Conservation (phyloP, 2,329 filamentous ascomycete species). For the Beauveria rudraprayagi region DNA sequence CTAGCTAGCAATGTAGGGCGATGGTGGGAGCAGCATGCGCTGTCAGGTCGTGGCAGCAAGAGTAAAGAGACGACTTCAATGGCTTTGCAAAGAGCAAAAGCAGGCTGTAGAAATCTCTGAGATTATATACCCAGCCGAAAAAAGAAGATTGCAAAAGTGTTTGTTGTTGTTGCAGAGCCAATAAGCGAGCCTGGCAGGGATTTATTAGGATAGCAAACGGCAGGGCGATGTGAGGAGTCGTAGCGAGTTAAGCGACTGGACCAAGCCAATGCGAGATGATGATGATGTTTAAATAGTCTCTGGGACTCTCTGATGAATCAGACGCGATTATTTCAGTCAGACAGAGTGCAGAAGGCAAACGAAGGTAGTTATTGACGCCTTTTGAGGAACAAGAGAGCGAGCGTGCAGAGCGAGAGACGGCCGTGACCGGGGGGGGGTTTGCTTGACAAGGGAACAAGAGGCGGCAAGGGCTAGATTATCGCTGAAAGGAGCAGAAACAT, state of each 20-base stretch:
- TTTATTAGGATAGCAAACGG: conserved; percentile 7
- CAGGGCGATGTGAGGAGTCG: background rate
- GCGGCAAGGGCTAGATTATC: background rate
- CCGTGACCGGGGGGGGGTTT: background rate
- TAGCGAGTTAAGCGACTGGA: background rate
- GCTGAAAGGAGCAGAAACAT: background rate
- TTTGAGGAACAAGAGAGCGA: background rate
- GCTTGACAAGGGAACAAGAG: background rate
- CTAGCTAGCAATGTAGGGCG: background rate
- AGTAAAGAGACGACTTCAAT: background rate
- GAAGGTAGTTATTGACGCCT: background rate
- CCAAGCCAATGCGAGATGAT: background rate
- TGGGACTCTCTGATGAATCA: background rate
- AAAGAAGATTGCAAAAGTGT: background rate
- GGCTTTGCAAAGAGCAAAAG: background rate
- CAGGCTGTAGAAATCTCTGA: background rate
- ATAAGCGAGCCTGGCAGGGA: conserved; percentile 1
- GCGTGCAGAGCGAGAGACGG: background rate
- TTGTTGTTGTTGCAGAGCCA: conserved; percentile 4
- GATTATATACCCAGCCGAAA: background rate
- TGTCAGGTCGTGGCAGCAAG: background rate
- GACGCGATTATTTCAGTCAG: background rate
- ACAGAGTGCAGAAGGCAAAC: background rate
- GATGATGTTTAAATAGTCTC: background rate
- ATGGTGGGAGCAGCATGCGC: background rate